Percentiles rank a stretch among this genome's conserved stretches.
These are phyloP conservation scores for Hypomontagnella monticulosa DNA, from an alignment of 495 filamentous ascomycete genomes.

Conservation along the genomic window DNA sequence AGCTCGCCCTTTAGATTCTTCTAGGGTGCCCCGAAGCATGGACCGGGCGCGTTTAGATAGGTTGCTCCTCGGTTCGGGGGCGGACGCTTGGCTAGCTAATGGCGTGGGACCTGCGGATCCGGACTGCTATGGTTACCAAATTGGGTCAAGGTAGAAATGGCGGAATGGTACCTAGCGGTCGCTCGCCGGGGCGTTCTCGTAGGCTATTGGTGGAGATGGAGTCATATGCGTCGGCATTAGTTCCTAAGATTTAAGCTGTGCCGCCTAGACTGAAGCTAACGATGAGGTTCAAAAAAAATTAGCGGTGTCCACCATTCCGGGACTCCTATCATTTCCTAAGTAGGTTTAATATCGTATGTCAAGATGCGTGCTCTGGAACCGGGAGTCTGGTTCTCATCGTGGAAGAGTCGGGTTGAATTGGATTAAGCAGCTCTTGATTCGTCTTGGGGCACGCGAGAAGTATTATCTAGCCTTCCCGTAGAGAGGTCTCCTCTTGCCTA, in stretches of 20 bases:
- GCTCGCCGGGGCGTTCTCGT: background rate
- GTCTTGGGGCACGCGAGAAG: background rate
- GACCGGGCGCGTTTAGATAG: constrained; percentile 12
- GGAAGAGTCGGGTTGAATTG: background rate
- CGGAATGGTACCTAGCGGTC: constrained; percentile 8
- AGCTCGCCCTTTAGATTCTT: too few species aligned
- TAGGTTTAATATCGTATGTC: constrained; percentile 6
- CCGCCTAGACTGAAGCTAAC: constrained; percentile 14
- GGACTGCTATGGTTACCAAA: constrained; percentile 31
- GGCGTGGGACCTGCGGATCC: background rate
- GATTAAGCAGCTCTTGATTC: background rate
- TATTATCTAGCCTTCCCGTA: background rate
- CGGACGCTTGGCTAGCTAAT: background rate
- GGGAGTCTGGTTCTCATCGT: background rate
- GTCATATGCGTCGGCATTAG: constrained; percentile 25
- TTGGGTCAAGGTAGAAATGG: constrained; percentile 22
- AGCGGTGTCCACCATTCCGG: constrained; percentile 4
- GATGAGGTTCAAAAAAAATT: background rate
- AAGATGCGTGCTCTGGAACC: constrained; percentile 2
- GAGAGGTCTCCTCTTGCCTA: constrained; percentile 3
- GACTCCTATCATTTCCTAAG: constrained; percentile 36
- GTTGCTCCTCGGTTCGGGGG: constrained; percentile 12
- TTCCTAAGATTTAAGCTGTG: constrained; percentile 2
- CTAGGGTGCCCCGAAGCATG: too few species aligned
- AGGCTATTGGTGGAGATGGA: constrained; percentile 15